Conservation (phyloP, 257 asterid genomes). For the Plantago elongata region DNA sequence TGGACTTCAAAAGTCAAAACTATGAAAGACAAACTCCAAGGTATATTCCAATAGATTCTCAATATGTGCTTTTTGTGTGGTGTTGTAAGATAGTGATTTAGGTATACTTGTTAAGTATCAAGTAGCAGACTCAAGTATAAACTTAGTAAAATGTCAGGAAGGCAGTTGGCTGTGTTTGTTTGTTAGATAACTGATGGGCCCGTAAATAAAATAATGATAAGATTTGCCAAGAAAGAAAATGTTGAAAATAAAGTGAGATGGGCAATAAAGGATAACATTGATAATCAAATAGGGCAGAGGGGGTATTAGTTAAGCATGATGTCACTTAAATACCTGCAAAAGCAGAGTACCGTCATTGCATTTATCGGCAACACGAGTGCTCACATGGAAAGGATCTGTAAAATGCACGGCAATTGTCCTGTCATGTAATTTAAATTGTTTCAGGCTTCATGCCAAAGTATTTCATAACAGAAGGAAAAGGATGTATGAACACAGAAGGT, state of each 20-base stretch:
- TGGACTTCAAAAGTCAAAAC: neutral
- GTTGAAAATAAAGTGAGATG: no score
- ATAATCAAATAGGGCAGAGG: no score
- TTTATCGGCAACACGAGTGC: constrained; percentile 82
- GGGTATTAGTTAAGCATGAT: constrained; percentile 16
- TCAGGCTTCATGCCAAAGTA: constrained; percentile 24
- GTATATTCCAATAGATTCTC: neutral
- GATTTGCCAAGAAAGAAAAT: no score
- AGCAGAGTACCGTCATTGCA: constrained; percentile 88
- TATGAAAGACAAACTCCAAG: constrained; percentile 2
- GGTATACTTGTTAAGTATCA: no score
- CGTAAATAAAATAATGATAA: no score
- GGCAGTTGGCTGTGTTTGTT: no score
- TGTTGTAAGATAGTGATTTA: no score
- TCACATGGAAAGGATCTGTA: constrained; percentile 89
- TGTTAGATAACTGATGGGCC: no score
- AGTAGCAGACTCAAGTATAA: no score
- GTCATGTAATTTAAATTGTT: constrained; percentile 26
- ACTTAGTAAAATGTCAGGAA: no score
- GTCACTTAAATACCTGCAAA: constrained; percentile 67
- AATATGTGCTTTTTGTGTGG: no score
- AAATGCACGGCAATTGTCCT: constrained; percentile 97
- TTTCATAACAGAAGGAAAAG: constrained; percentile 2
- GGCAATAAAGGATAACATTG: no score
- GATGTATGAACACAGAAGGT: constrained; percentile 18